phyloP scores from a whole-genome alignment of 2,329 filamentous ascomycete genomes.

The Botrytis fragariae region DNA sequence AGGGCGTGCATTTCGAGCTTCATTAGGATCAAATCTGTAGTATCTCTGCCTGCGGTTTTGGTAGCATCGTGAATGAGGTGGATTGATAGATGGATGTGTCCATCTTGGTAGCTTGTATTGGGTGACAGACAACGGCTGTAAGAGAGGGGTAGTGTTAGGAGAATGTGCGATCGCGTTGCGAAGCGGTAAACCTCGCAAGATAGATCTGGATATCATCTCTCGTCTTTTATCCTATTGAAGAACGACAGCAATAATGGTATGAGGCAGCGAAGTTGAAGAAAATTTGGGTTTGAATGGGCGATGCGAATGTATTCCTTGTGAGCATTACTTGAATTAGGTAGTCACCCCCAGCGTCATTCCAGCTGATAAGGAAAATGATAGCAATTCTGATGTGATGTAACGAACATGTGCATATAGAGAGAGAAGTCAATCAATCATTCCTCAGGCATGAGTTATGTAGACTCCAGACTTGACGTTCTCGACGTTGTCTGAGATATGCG shows the following conservation, averaged over 20 bases:
- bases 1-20: constrained; percentile 37
- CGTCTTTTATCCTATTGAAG: not conserved
- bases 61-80: constrained; percentile 15
- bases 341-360: not conserved
- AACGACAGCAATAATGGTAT: not conserved
- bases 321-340: not conserved
- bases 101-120: not conserved
- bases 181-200: not conserved
- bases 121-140: not conserved
- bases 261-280: not conserved
- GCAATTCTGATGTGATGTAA: not conserved
- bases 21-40: constrained; percentile 26
- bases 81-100: not conserved
- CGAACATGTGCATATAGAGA: not conserved
- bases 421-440: not conserved
- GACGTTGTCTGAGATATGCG: not conserved
- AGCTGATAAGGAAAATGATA: not conserved
- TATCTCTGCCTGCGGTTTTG: constrained; percentile 16
- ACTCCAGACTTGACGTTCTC: not conserved
- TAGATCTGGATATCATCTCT: constrained; percentile 8
- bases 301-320: not conserved
- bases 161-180: not conserved
- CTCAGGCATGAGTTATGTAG: not conserved
- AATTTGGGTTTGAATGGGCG: not conserved
- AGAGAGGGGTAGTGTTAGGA: not conserved